Evolutionary conservation across 805 yeast genomes (phyloP), one percentile per base, ranked within the genome.

Genomic region (Allodekkera sacchari): DNA sequence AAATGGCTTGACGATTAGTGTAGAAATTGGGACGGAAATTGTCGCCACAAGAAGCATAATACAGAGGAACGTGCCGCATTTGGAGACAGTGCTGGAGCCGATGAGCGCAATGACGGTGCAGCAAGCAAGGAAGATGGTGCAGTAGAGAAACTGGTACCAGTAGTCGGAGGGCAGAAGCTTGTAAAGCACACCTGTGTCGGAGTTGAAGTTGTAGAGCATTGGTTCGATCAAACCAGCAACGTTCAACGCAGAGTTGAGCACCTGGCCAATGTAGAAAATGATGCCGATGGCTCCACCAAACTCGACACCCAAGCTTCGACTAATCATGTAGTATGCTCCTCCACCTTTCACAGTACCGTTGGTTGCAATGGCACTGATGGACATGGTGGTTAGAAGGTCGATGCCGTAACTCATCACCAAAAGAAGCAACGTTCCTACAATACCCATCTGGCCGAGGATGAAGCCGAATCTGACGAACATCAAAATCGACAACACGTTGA

Each of bases 271-370:
- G 50, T 81, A 94, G 54, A 92, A 92, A 16, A 92, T 89, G 18
- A 92, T 66, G 1, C 99, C 99, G 41, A 92, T 89, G 4, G 96
- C 82, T 4, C 98, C 98, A 18, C 99, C 99, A 57, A 92, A 92
- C 53, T 92, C 99, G 4, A 96, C 96, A 0, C 99, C 99, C 38
- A 92, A 61, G 21, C 95, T 80, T 43, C 99, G 68, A 21, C 95
- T 82, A 37, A 92, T 85, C 96, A 92, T 92, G 48, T 87, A 92
- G 53, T 92, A 92, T 0, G 97, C 96, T 29, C 99, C 99, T 11
- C 99, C 99, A 10, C 97, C 97, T 44, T 87, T 73, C 3, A 92
- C 97, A 0, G 94, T 85, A 15, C 99, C 99, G 51, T 92, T 92
- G 2, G 99, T 92, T 2, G 96, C 85, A 38, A 92, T 92, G 1